Base-by-base conservation (phyloP, 305 asterid species). In the Fraxinus nigra region DNA sequence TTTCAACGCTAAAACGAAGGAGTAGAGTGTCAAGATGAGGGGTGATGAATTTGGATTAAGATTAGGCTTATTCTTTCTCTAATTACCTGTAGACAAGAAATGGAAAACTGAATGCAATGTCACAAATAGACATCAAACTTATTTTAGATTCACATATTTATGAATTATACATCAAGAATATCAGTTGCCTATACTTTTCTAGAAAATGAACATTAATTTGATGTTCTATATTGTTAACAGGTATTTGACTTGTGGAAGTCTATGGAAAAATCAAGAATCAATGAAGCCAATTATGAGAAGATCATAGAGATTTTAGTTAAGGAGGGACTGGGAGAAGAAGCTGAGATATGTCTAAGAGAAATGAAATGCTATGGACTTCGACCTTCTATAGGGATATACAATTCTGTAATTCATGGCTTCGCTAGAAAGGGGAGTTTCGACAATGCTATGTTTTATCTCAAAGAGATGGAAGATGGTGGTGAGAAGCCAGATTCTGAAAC, bases 181-280 rank as follows among this genome's bases (percentile, higher is more conserved):
- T 59, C 30, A 59, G 70, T 20, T 5, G 13, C 30, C 28, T 59
- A 59, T 13, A 18, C 32, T 65, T 65, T 63, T 65, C 33, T 65
- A 26, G n/a, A n/a, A 65, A 51, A 51, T 4, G 8, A 51, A 22
- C 63, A 4, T 11, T 46, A 46, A 46, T 46, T 37, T n/a, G 10
- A 37, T 56, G 32, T 32, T 20, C 16, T 16, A 0, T 32, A 26
- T 75, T 13, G 33, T 37, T n/a, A 3, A 69, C 73, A 86, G 89
- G 89, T 78, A 69, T 83, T 86, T 81, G 83, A 81, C 61, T 9
- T n/a, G 35, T 86, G 87, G 89, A 86, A 75, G 28, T 70, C 63
- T 18, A 78, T 32, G 82, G 81, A 86, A 13, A 83, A 35, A 61
- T 86, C 83, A 9, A 83, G 85, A 79, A 70, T 59, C n/a, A 80